Evolutionary conservation across 2,329 filamentous ascomycete genomes (phyloP).

Genomic region (Thelonectria rubi): DNA sequence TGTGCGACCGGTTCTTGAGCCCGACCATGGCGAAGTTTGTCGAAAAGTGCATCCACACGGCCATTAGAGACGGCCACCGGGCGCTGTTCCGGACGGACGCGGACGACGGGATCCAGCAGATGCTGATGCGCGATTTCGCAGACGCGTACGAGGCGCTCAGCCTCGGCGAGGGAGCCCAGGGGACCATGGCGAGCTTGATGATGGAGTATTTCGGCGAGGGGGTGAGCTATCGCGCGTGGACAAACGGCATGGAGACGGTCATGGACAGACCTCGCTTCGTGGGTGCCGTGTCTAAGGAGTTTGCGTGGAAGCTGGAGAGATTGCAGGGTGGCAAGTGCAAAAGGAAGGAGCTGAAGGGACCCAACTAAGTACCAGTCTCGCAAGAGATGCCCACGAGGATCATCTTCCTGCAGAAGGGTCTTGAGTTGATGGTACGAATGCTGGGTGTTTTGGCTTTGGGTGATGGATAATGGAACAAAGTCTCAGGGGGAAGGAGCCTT

Average conservation of each 20-base stretch:
- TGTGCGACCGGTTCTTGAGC: conserved; percentile 50
- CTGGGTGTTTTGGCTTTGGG: neutral
- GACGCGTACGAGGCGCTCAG: conserved; percentile 47
- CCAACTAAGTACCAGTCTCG: neutral
- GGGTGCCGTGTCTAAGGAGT: conserved; percentile 43
- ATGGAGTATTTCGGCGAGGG: conserved; percentile 48
- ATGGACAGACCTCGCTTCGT: conserved; percentile 44
- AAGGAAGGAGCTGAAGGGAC: conserved; percentile 44
- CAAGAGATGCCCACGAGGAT: neutral
- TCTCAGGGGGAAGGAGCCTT: neutral
- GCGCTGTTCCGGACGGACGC: conserved; percentile 42
- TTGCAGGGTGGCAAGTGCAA: conserved; percentile 39
- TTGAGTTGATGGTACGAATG: neutral
- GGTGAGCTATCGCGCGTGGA: conserved; percentile 44
- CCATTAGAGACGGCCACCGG: conserved; percentile 46
- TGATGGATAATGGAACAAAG: neutral
- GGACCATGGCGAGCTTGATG: conserved; percentile 36
- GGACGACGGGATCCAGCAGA: conserved; percentile 43
- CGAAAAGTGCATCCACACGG: conserved; percentile 42
- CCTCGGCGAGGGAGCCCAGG: conserved; percentile 35
- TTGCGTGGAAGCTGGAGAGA: conserved; percentile 43
- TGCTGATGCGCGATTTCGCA: conserved; percentile 47
- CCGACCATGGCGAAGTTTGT: conserved; percentile 43
- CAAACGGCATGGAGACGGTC: conserved; percentile 36
- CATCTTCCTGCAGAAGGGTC: too few relatives aligned